Evolutionary conservation across 352 stramenopile species (phyloP).

Genomic region (Phytophthora palmivora): DNA sequence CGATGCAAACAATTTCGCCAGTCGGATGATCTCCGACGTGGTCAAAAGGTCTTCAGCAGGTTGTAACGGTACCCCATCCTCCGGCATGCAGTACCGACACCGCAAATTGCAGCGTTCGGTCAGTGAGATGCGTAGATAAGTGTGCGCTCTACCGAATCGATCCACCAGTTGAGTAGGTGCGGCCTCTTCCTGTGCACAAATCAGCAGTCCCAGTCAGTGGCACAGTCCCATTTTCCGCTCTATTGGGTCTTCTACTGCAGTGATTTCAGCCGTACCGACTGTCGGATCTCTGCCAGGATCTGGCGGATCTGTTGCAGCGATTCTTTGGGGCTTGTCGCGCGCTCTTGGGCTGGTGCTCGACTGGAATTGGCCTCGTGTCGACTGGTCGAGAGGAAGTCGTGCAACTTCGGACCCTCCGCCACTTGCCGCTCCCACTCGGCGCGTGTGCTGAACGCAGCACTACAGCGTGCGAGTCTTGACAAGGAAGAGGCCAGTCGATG

Average conservation of each 20-base stretch:
- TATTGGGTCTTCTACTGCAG: neutral
- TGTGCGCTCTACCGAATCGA: slow-evolving; percentile 91
- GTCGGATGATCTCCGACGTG: slow-evolving; percentile 91
- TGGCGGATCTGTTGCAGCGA: slow-evolving; percentile 51
- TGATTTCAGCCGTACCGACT: slow-evolving; percentile 23
- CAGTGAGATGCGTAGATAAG: slow-evolving; percentile 96
- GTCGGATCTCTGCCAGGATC: slow-evolving; percentile 48
- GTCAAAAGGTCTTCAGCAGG: slow-evolving; percentile 81
- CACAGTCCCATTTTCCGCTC: neutral
- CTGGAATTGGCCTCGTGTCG: neutral
- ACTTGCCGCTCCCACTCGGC: slow-evolving; percentile 46
- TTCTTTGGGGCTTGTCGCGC: slow-evolving; percentile 9
- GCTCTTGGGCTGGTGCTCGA: slow-evolving; percentile 2
- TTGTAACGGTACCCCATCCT: slow-evolving; percentile 92
- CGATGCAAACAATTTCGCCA: slow-evolving; percentile 90
- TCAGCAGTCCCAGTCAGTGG: neutral
- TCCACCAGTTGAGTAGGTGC: slow-evolving; percentile 65
- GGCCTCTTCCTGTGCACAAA: slow-evolving; percentile 7
- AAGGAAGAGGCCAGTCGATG: slow-evolving; percentile 9
- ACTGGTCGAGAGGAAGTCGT: slow-evolving; percentile 42
- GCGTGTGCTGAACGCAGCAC: slow-evolving; percentile 26
- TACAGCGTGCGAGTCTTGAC: neutral
- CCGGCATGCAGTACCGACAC: slow-evolving; percentile 98
- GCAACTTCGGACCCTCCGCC: slow-evolving; percentile 37
- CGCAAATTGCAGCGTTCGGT: slow-evolving; percentile 97